These are phyloP conservation scores for Pseudocercospora cruenta DNA, from an alignment of 2,329 filamentous ascomycete genomes.

Conservation along the genomic window DNA sequence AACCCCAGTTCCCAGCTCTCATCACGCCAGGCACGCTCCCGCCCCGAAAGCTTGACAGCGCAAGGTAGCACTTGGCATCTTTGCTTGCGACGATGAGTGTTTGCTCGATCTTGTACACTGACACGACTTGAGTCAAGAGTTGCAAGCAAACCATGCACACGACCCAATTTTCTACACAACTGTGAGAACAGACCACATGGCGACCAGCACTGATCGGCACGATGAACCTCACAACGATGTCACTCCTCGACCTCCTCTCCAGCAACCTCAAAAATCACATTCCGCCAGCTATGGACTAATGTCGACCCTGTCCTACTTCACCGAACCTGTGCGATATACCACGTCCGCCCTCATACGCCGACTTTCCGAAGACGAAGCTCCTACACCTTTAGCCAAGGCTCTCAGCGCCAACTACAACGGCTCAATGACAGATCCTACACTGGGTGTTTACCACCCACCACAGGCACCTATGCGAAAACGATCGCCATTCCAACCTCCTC, in stretches of 20 bases:
- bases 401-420: slow-evolving; percentile 45
- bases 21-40: background rate
- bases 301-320: slow-evolving; percentile 49
- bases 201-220: background rate
- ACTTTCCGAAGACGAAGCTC: slow-evolving; percentile 49
- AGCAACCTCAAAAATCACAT: slow-evolving; percentile 15
- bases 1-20: background rate
- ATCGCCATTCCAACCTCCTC: slow-evolving; percentile 84
- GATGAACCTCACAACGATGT: background rate
- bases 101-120: background rate
- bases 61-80: background rate
- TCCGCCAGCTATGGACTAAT: slow-evolving; percentile 19
- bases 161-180: background rate
- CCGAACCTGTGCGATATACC: slow-evolving; percentile 54
- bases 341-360: slow-evolving; percentile 52
- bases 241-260: slow-evolving; percentile 16
- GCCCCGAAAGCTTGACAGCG: background rate
- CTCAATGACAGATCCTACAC: slow-evolving; percentile 38
- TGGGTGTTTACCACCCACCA: slow-evolving; percentile 61
- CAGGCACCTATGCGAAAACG: slow-evolving; percentile 59
- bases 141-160: background rate
- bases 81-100: background rate
- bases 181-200: slow-evolving; percentile 8
- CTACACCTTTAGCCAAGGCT: slow-evolving; percentile 41
- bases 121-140: background rate